Evolutionary conservation across 805 yeast species (phyloP), one percentile per base, ranked within the genome.

Genomic region (Spathaspora hagerdaliae): DNA sequence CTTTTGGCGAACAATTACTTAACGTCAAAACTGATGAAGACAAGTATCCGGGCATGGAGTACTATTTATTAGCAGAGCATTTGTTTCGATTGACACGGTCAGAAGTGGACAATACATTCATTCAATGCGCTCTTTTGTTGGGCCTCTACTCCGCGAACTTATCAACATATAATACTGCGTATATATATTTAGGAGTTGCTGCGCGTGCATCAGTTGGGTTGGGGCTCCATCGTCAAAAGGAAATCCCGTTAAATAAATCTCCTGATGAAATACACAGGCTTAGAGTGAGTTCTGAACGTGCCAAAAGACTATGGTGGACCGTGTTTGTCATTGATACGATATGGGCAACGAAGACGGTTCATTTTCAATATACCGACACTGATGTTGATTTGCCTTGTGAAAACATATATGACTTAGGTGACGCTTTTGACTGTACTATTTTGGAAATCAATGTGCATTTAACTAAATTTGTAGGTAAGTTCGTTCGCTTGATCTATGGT

Each of bases 241-340:
- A 43, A 19, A 38, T 42, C 11, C 27, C 15, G 7, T 15, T 31
- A 6, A 33, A 38, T 10, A 31, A 29, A 11, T 24, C 37, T 10
- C 44, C 36, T 14, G 27, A 38, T 26, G 42, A 14, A 36, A 35
- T 12, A 11, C 31, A 15, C 31, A 36, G 36, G 27, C 36, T 38
- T 13, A 29, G 15, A 31, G 36, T 39, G 9, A 31, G 36, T 9
- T 35, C 42, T 9, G 74, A 69, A 39, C 66, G 63, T 42, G 53
- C 59, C 7, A 69, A 68, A 46, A 57, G 74, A 27, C 46, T 71
- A 24, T 71, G 74, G 73, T 71, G 75, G 75, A 59, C 73, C 2
- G 60, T 67, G 1, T 71, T 66, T 46, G 63, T 69, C 10, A 60
- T 66, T 33, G 75, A 71, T 51, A 62, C 65, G 6, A 56, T 63